Percentiles rank a stretch among this genome's conserved stretches.
These are phyloP conservation scores for Bolboschoenoplectus hybrid DNA, from an alignment of 202 grass and related monocot genomes.

Conservation along the genomic window DNA sequence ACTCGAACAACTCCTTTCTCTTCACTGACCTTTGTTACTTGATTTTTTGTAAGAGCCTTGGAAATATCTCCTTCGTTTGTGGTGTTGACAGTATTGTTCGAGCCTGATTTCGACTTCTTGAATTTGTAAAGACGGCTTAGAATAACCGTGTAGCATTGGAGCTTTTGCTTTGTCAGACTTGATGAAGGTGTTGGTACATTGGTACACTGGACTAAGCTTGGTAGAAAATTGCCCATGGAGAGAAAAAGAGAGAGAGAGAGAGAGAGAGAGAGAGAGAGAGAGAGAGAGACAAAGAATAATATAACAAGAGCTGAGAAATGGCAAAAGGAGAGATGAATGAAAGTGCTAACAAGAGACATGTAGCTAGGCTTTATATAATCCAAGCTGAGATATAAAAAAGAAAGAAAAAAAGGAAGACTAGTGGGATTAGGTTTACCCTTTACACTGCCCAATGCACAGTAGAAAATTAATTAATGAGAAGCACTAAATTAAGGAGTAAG, in stretches of 20 bases:
- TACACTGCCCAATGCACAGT: slow-evolving; percentile 51
- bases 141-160: slow-evolving; percentile 46
- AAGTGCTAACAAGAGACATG: slow-evolving; percentile 40
- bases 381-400: not conserved
- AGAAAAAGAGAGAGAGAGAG: not conserved
- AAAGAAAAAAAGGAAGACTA: slow-evolving; percentile 23
- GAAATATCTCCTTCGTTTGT: slow-evolving; percentile 5
- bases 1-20: slow-evolving; percentile 52
- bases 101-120: slow-evolving; percentile 42
- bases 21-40: not conserved
- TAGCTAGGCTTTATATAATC: slow-evolving; percentile 54
- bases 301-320: not conserved
- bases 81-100: not conserved
- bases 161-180: slow-evolving; percentile 47
- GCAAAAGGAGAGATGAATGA: slow-evolving; percentile 33
- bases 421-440: slow-evolving; percentile 47
- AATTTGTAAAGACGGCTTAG: slow-evolving; percentile 48
- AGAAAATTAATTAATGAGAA: slow-evolving; percentile 17
- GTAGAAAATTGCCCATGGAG: slow-evolving; percentile 69
- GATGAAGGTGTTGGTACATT: slow-evolving; percentile 41
- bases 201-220: slow-evolving; percentile 61
- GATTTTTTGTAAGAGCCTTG: not conserved
- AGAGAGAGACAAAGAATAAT: not conserved
- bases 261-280: not conserved
- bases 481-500: slow-evolving; percentile 42